Base-by-base conservation (phyloP, 192 early-diverging fungal species). In the Coemansia sp. region DNA sequence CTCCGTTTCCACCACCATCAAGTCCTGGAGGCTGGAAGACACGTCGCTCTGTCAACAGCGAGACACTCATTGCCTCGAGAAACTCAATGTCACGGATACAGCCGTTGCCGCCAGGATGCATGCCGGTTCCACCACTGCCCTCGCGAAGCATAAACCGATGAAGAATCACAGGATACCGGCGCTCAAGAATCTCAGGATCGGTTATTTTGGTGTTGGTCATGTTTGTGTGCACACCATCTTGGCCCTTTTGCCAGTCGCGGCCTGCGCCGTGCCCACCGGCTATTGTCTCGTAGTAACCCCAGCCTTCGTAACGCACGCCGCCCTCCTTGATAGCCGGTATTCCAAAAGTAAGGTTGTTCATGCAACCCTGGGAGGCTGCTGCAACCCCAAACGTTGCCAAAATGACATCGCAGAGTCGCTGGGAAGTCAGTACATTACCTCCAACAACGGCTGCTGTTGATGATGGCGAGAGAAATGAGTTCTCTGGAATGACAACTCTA, bases 181-280 rank as follows among this genome's bases (percentile, higher is more conserved):
- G 84, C 73, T 97, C 95, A 22, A 98, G 68, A 53, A 96, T 95
- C 77, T 97, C 96, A 0, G 95, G 94, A 74, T 98, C 96, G 1
- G 96, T 98, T 65, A 96, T 97, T 19, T 95, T 85, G 0, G 96
- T 98, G 68, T 98, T 98, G 29, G 96, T 98, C 94, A 96, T 95
- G 68, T 96, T 93, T 58, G 84, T 85, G 69, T 89, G 88, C 3
- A 89, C 88, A 64, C 88, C 87, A 61, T 88, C 88, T 45, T 90
- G 85, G 7, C 96, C 96, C 60, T 89, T 54, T 22, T n/a, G 35
- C 96, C 96, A 98, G 0, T 84, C 84, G 2, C 92, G 89, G 3
- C 96, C 96, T 6, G 94, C 96, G 18, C 96, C 96, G 54, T 86
- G 87, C 39, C 87, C 87, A 38, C 91, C 88, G 43, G 88, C 91